phyloP scores from a whole-genome alignment of 306 rosid species.

The Cucumis melo region DNA sequence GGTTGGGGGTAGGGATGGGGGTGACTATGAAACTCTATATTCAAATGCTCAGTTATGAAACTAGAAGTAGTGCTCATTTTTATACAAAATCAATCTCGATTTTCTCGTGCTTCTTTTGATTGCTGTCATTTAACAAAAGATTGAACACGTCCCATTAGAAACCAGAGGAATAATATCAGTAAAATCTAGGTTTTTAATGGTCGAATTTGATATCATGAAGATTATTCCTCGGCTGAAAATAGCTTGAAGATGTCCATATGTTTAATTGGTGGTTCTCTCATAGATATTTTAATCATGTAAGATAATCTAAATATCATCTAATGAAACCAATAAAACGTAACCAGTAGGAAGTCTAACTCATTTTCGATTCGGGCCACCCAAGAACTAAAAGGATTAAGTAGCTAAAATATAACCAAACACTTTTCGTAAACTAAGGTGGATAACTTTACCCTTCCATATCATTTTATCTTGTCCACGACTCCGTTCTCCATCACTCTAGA shows the following conservation, averaged over 20 bases:
- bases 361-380: not conserved
- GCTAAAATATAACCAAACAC: not conserved
- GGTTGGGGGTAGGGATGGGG: not conserved
- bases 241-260: not conserved
- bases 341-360: not conserved
- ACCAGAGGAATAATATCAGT: not conserved
- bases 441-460: not conserved
- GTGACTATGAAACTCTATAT: not conserved
- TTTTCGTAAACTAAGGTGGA: not conserved
- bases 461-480: not conserved
- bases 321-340: not conserved
- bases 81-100: not conserved
- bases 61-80: conserved; percentile 1
- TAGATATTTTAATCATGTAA: not conserved
- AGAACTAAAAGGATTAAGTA: not conserved
- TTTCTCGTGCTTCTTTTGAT: not conserved
- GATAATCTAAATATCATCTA: not conserved
- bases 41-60: not conserved
- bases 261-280: not conserved
- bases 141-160: not conserved
- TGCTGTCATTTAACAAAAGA: not conserved
- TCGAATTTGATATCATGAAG: not conserved
- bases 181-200: not conserved
- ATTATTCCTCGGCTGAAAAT: not conserved
- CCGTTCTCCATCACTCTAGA: not conserved